phyloP scores from a whole-genome alignment of 495 filamentous ascomycete species.

The Cryomyces antarcticus region DNA sequence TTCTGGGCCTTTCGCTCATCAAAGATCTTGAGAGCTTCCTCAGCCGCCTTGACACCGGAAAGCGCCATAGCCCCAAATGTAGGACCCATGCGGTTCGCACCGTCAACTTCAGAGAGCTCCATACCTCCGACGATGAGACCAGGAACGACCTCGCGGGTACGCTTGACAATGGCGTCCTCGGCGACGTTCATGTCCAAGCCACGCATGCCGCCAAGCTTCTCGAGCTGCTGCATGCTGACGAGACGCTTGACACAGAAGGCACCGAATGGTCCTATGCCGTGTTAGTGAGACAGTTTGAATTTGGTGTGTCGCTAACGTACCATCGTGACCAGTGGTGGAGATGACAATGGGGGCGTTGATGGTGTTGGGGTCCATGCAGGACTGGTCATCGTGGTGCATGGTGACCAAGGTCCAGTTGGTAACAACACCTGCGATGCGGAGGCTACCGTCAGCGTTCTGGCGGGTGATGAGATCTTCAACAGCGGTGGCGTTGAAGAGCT shows the following conservation, averaged over 20 bases:
- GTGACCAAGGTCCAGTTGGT: conserved; percentile 86
- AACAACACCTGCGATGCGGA: conserved; percentile 71
- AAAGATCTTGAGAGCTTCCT: conserved; percentile 60
- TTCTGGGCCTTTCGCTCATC: conserved; percentile 41
- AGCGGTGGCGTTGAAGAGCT: conserved; percentile 83
- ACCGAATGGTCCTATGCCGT: conserved; percentile 39
- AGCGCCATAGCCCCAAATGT: conserved; percentile 73
- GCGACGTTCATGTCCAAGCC: conserved; percentile 77
- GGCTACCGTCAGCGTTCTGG: conserved; percentile 22
- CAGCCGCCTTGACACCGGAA: conserved; percentile 69
- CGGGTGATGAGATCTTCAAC: conserved; percentile 86
- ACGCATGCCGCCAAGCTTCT: conserved; percentile 76
- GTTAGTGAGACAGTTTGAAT: background rate
- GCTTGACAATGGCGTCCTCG: conserved; percentile 80
- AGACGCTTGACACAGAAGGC: conserved; percentile 75
- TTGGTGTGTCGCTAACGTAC: conserved; percentile 8
- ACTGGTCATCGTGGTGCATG: conserved; percentile 82
- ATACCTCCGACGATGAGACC: conserved; percentile 84
- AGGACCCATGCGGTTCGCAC: conserved; percentile 46
- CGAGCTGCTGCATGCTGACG: conserved; percentile 58
- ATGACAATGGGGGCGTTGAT: conserved; percentile 77
- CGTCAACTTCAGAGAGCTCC: conserved; percentile 81
- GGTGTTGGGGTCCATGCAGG: conserved; percentile 90
- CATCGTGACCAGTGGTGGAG: conserved; percentile 77
- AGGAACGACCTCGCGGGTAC: conserved; percentile 66